phyloP scores from a whole-genome alignment of 2,329 filamentous ascomycete genomes.

The Ophiobolus disseminans region DNA sequence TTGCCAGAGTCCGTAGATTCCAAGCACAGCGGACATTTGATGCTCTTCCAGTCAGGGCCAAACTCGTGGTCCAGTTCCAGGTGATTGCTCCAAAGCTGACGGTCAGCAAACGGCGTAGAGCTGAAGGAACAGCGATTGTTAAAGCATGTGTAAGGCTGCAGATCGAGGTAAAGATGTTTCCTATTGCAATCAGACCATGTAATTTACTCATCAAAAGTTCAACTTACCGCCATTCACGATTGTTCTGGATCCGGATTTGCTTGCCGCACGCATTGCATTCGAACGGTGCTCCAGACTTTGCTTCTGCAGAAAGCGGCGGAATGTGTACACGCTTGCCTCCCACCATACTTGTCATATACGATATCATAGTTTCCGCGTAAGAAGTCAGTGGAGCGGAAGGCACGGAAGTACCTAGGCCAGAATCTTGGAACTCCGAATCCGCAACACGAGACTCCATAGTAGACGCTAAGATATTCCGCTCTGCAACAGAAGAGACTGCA shows the following conservation, averaged over 20 bases:
- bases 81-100: slow-evolving; percentile 24
- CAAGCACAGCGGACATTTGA: slow-evolving; percentile 26
- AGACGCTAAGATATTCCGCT: neutral
- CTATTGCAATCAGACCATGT: slow-evolving; percentile 8
- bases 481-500: neutral
- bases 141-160: slow-evolving; percentile 31
- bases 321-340: slow-evolving; percentile 18
- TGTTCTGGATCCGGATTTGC: slow-evolving; percentile 16
- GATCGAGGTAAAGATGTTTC: slow-evolving; percentile 30
- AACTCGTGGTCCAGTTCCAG: slow-evolving; percentile 23
- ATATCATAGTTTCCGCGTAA: slow-evolving; percentile 27
- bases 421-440: slow-evolving; percentile 28
- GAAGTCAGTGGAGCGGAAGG: slow-evolving; percentile 1
- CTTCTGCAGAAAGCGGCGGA: slow-evolving; percentile 26
- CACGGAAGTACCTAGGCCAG: slow-evolving; percentile 28
- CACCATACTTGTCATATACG: slow-evolving; percentile 21
- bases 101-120: slow-evolving; percentile 15
- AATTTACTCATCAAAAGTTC: neutral
- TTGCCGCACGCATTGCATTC: slow-evolving; percentile 29
- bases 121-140: slow-evolving; percentile 19
- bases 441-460: slow-evolving; percentile 10
- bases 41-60: slow-evolving; percentile 20
- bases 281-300: slow-evolving; percentile 22
- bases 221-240: slow-evolving; percentile 30
- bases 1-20: slow-evolving; percentile 19